phyloP scores from a whole-genome alignment of 208 protist genomes.

The Wallacemonas sp. region DNA sequence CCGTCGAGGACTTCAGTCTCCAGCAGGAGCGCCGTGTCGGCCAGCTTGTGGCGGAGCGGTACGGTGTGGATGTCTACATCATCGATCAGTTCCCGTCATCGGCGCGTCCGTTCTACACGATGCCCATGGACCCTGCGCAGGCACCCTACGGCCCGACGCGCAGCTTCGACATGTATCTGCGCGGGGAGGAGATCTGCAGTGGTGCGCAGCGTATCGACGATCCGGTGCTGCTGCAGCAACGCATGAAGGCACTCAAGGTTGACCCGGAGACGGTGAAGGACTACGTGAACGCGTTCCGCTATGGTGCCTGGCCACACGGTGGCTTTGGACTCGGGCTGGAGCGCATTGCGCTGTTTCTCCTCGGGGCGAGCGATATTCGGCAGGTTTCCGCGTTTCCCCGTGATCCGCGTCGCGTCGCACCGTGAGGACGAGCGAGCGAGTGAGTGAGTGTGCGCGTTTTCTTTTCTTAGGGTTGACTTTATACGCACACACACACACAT shows the following conservation, averaged over 20 bases:
- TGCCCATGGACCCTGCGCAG: conserved; percentile 69
- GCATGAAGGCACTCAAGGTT: conserved; percentile 50
- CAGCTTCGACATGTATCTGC: conserved; percentile 98
- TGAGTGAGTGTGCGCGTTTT: neutral
- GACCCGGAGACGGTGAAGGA: conserved; percentile 54
- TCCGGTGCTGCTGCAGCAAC: conserved; percentile 71
- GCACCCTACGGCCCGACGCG: conserved; percentile 33
- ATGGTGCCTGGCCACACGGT: conserved; percentile 97
- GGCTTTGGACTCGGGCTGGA: conserved; percentile 98
- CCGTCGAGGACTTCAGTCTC: conserved; percentile 85
- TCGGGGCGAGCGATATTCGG: conserved; percentile 96
- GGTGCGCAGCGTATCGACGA: conserved; percentile 99
- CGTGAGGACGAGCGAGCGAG: no score
- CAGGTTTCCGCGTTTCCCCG: conserved; percentile 98
- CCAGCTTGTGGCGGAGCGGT: conserved; percentile 94
- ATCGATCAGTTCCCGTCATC: conserved; percentile 96
- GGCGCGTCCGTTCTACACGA: conserved; percentile 99
- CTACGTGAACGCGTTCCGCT: conserved; percentile 98
- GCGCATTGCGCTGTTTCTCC: conserved; percentile 97
- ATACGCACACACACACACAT: conserved; percentile 3
- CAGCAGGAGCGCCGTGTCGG: conserved; percentile 93
- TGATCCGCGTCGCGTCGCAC: conserved; percentile 95
- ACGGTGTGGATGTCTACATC: conserved; percentile 98
- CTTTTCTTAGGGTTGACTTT: neutral
- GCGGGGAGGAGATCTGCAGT: conserved; percentile 99